Conservation (phyloP, 2,329 filamentous ascomycete species). For the Mycosphaerella sp. region DNA sequence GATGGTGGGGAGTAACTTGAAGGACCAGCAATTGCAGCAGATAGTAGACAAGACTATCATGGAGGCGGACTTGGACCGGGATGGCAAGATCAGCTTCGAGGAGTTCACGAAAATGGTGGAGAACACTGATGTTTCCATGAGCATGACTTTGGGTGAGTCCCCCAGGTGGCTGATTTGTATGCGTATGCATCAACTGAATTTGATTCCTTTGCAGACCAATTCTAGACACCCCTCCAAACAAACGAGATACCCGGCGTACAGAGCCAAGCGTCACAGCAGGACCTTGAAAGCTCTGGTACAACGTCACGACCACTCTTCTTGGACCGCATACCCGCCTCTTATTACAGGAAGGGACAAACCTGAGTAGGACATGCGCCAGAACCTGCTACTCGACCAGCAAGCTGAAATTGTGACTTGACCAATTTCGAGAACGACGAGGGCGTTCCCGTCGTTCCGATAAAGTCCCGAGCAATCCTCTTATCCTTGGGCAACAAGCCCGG, state of each 20-base stretch:
- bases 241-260: conserved; percentile 7
- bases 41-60: conserved; percentile 99
- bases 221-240: conserved; percentile 14
- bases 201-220: conserved; percentile 15
- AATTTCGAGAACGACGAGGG: conserved; percentile 12
- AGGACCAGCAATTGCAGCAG: conserved; percentile 96
- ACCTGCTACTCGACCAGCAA: not conserved
- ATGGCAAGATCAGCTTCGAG: conserved; percentile 98
- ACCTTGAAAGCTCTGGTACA: not conserved
- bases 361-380: conserved; percentile 21
- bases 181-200: not conserved
- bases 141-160: conserved; percentile 58
- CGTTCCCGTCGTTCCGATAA: conserved; percentile 29
- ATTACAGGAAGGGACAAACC: conserved; percentile 30
- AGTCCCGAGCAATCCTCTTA: conserved; percentile 31
- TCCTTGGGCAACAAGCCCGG: conserved; percentile 32
- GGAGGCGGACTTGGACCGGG: conserved; percentile 93
- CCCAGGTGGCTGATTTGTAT: not conserved
- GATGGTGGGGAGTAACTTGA: conserved; percentile 99
- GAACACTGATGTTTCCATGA: conserved; percentile 69
- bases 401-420: not conserved
- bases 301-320: conserved; percentile 20
- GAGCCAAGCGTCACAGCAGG: not conserved
- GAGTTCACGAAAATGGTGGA: conserved; percentile 99
- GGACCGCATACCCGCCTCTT: conserved; percentile 27